Evolutionary conservation across 805 yeast genomes (phyloP).

Genomic region (Kodamaea nitidulidarum): DNA sequence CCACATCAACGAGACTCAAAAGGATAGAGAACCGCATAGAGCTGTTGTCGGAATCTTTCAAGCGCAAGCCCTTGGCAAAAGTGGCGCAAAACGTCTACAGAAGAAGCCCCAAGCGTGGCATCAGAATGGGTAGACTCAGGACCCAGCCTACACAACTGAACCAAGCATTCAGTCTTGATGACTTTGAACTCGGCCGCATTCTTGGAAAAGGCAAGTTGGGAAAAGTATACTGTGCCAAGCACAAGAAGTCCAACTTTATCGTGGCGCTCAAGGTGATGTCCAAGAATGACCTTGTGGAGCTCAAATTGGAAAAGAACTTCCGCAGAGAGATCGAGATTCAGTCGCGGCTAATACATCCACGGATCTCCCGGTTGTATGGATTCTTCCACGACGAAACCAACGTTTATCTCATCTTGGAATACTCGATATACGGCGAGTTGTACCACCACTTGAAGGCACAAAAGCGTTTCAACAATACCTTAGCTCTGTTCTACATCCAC

Average conservation of each 20-base stretch:
- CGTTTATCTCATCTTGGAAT: conserved; percentile 82
- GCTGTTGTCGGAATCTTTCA: conserved; percentile 11
- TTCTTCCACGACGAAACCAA: conserved; percentile 78
- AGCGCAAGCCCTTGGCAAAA: conserved; percentile 15
- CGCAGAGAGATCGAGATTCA: conserved; percentile 92
- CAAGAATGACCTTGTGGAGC: conserved; percentile 68
- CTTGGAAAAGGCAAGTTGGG: conserved; percentile 95
- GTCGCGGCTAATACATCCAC: conserved; percentile 69
- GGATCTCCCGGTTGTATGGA: conserved; percentile 76
- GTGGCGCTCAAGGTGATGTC: conserved; percentile 93
- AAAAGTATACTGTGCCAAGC: conserved; percentile 83
- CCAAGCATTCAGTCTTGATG: conserved; percentile 31
- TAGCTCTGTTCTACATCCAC: conserved; percentile 73
- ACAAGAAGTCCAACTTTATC: conserved; percentile 67
- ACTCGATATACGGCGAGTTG: conserved; percentile 80
- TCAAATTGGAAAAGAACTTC: conserved; percentile 79
- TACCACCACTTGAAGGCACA: conserved; percentile 66
- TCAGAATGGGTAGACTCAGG: not conserved
- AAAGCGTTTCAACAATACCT: conserved; percentile 65
- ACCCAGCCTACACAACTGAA: not conserved
- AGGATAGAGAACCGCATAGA: conserved; percentile 20
- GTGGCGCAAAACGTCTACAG: conserved; percentile 13
- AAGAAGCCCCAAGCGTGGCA: conserved; percentile 2
- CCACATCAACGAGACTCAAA: conserved; percentile 11
- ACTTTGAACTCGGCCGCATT: conserved; percentile 82